Percentiles rank a stretch among this genome's conserved stretches.
Conservation (phyloP, 2,329 filamentous ascomycete species). For the Microdochium bolleyi region DNA sequence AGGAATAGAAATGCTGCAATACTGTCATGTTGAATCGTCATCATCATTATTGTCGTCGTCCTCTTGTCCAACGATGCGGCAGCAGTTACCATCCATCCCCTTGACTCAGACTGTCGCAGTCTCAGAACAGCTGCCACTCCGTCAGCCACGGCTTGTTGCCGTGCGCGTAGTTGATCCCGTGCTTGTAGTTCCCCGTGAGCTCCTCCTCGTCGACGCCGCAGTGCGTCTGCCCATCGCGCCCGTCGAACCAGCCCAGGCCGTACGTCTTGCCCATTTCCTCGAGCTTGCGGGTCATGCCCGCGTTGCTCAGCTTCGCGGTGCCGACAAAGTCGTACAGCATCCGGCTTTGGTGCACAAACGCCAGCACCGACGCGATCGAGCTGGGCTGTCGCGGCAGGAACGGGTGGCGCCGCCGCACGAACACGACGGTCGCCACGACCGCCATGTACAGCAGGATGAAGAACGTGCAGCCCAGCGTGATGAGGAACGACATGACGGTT, state of each 20-base stretch:
- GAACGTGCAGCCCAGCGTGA: constrained; percentile 53
- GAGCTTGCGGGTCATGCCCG: constrained; percentile 54
- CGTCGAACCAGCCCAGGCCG: constrained; percentile 69
- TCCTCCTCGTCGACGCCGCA: constrained; percentile 74
- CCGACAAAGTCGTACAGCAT: constrained; percentile 72
- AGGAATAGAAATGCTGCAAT: no score
- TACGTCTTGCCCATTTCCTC: constrained; percentile 58
- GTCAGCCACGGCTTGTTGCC: constrained; percentile 44
- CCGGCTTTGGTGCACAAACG: constrained; percentile 72
- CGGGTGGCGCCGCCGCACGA: constrained; percentile 53
- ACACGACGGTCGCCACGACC: constrained; percentile 50
- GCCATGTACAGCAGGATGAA: constrained; percentile 61
- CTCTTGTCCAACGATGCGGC: no score
- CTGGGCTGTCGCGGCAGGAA: constrained; percentile 73
- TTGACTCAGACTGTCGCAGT: background rate
- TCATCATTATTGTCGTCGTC: no score
- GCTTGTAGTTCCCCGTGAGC: constrained; percentile 55
- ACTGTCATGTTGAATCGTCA: no score
- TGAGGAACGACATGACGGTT: constrained; percentile 56
- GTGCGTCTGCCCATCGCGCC: constrained; percentile 65
- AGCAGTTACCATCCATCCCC: no score
- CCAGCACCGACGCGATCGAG: constrained; percentile 68
- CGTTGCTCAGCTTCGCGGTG: constrained; percentile 54
- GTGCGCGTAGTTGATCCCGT: constrained; percentile 44
- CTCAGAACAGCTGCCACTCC: constrained; percentile 26